Evolutionary conservation across 2,329 filamentous ascomycete species (phyloP), one percentile per base, ranked within the genome.

Genomic region (Scleromitrula shiraiana): DNA sequence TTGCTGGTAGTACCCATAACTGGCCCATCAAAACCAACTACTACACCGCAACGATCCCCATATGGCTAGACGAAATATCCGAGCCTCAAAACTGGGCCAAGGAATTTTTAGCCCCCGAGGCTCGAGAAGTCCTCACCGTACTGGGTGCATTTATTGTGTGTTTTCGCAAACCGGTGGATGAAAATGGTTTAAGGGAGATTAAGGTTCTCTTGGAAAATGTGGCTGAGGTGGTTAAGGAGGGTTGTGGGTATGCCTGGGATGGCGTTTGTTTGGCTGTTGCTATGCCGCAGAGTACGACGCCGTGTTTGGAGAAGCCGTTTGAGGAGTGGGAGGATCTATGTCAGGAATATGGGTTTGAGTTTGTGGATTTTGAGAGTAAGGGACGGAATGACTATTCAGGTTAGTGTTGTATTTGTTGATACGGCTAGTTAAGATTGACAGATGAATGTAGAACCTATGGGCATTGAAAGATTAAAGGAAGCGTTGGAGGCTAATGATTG

Each of bases 401-500:
- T 79, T 59, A 44, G 65, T 41, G 42, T 14, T 19, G 3, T 22
- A 29, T 35, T 2, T 22, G 14, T 24, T 3, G 15, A 17, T 22
- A 33, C 8, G 19, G 24, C 2, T 22, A 12, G 15, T 38, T 33
- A 52, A 57, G 7, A 53, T 24, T 46, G 15, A 46, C 36, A 42
- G 19, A 17, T n/a, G n/a, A n/a, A n/a, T 41, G 19, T 33, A 78
- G 80, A 83, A 63, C 75, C 74, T 50, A 73, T 70, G 26, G 80
- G 80, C 14, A 70, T 83, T 30, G 68, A 75, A 1, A 71, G 82
- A 8, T 70, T 78, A 2, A 68, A 70, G 7, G 80, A 85, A 59
- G 81, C 80, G 0, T 64, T 85, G 12, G 74, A 84, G 58, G 70
- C 79, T 14, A 85, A 83, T 59, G 80, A 83, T 62, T 85, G 82